A percentile compares a stretch with the other conserved stretches of the same genome.
Evolutionary conservation across 495 filamentous ascomycete species (phyloP).

Genomic region (Penicillium tannophilum): DNA sequence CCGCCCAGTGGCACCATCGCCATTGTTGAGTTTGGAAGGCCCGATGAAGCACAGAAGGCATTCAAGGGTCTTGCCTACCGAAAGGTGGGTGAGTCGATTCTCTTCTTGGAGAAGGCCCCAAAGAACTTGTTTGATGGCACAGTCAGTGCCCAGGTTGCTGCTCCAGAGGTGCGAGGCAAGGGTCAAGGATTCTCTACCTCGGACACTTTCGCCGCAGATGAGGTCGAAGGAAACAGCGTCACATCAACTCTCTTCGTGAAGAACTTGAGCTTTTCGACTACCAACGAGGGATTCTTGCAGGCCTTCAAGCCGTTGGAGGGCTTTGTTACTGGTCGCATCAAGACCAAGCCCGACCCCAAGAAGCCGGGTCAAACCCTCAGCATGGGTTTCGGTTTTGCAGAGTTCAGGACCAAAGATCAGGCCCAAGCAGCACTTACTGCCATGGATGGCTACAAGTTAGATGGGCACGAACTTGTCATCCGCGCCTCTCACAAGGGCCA

Average conservation of each 20-base stretch:
- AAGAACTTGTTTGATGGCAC: slow-evolving; percentile 70
- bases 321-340: slow-evolving; percentile 80
- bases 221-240: slow-evolving; percentile 53
- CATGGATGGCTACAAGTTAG: slow-evolving; percentile 86
- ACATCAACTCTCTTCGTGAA: slow-evolving; percentile 86
- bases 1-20: slow-evolving; percentile 91
- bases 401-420: slow-evolving; percentile 75
- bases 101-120: slow-evolving; percentile 94
- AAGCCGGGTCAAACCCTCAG: slow-evolving; percentile 79
- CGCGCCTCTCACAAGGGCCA: slow-evolving; percentile 80
- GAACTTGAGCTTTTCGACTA: slow-evolving; percentile 93
- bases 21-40: slow-evolving; percentile 80
- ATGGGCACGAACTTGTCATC: slow-evolving; percentile 81
- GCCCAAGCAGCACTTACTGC: slow-evolving; percentile 75
- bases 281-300: slow-evolving; percentile 68
- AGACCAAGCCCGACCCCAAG: slow-evolving; percentile 86
- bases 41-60: slow-evolving; percentile 76
- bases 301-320: slow-evolving; percentile 80
- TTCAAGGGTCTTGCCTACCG: slow-evolving; percentile 84
- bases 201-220: slow-evolving; percentile 57
- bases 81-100: slow-evolving; percentile 83
- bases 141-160: slow-evolving; percentile 26
- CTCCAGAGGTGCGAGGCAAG: slow-evolving; percentile 42
- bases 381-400: slow-evolving; percentile 96
- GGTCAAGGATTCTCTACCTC: slow-evolving; percentile 54